Evolutionary conservation across 2,329 filamentous ascomycete genomes (phyloP), one percentile per base, ranked within the genome.

Genomic region (Botrytis porri): DNA sequence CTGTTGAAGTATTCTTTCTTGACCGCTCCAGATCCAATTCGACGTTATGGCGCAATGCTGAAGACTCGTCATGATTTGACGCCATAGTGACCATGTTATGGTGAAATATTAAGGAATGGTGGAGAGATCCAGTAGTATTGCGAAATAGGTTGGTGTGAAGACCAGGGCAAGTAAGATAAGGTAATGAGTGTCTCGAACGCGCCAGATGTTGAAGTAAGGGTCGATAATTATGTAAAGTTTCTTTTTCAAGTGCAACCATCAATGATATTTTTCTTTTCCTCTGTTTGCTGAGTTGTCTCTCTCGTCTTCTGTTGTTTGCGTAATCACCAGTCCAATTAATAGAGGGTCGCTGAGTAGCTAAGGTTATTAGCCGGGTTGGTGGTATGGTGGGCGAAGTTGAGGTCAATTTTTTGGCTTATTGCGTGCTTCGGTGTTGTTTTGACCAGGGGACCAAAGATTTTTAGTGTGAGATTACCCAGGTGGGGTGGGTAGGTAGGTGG

Each of bases 1-100:
- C 70, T 65, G 72, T 74, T 66, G 73, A 74, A 67, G 45, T 54
- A 57, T 65, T 61, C 48, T 74, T 72, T 25, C 43, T 61, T 64
- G 73, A 72, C 69, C 73, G 73, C 51, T 73, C 73, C 43, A 74
- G 65, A 59, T 70, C 65, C 75, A 77, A 75, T 77, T 80, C 77
- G 74, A 80, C 72, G 18, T 75, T 77, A 65, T 77, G 78, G 74
- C 76, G 77, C 71, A 77, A 54, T 14, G 76, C 62, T 69, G 74
- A 73, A 32, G 74, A 73, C 63, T 77, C 75, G 74, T 75, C 73
- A 70, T 73, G 73, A 66, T 39, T 75, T 75, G 76, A 77, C 75
- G 76, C 77, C 78, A 78, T 78, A 73, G 22, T 45, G 32, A 59
- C 61, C 70, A 72, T 72, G 70, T 43, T 29, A 72, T 72, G 70